These are phyloP conservation scores for Aspergillus puulaauensis DNA, from an alignment of 2,329 filamentous ascomycete species.

Conservation along the genomic window DNA sequence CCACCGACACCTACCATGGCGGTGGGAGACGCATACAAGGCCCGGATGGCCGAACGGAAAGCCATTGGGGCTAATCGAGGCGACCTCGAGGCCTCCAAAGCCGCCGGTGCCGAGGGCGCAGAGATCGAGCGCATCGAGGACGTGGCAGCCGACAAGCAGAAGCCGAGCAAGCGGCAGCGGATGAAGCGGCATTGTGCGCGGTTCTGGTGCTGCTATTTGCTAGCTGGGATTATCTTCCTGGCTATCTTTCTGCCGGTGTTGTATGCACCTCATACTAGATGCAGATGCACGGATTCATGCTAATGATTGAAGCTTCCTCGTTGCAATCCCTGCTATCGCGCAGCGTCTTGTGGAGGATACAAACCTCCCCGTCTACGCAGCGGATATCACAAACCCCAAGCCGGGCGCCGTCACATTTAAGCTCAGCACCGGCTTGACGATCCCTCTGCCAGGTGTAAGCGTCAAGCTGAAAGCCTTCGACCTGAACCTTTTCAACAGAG, in stretches of 20 bases:
- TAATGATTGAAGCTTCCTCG: constrained; percentile 19
- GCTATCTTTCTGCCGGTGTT: constrained; percentile 26
- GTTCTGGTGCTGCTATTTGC: constrained; percentile 24
- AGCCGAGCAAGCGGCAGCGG: not conserved
- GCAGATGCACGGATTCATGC: not conserved
- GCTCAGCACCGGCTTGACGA: constrained; percentile 19
- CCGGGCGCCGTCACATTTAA: constrained; percentile 19
- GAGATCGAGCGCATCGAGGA: constrained; percentile 14
- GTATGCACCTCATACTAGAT: constrained; percentile 1
- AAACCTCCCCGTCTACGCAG: constrained; percentile 20
- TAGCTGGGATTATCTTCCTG: constrained; percentile 21
- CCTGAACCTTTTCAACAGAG: constrained; percentile 45
- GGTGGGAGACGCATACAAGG: constrained; percentile 13
- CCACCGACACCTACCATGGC: constrained; percentile 1
- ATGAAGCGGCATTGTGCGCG: constrained; percentile 15
- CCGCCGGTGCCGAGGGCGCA: not conserved
- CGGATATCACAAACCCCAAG: constrained; percentile 21
- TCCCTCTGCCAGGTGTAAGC: constrained; percentile 15
- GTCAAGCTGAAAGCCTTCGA: constrained; percentile 33
- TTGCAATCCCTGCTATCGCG: constrained; percentile 23
- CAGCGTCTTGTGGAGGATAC: constrained; percentile 25
- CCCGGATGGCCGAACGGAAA: constrained; percentile 1
- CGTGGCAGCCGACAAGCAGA: not conserved
- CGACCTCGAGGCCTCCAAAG: not conserved
- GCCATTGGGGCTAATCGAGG: constrained; percentile 3